Conservation (phyloP, 306 rosid species). For the Ammopiptanthus mongolicus region DNA sequence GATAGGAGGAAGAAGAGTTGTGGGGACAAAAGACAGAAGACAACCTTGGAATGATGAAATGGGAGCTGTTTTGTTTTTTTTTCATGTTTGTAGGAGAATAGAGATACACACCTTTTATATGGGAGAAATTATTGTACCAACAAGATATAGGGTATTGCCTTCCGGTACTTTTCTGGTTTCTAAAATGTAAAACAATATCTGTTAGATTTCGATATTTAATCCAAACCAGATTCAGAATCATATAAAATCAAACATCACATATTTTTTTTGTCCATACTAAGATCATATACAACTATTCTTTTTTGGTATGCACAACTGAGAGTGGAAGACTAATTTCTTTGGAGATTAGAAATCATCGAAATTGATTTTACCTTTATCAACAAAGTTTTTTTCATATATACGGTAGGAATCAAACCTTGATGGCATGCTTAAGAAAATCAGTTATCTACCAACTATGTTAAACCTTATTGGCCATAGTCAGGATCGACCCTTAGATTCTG, state of each 20-base stretch:
- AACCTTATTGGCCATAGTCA: no score
- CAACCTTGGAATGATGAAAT: slow-evolving; percentile 21
- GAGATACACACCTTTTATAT: slow-evolving; percentile 16
- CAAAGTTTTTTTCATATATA: no score
- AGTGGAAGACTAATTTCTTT: no score
- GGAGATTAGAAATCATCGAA: no score
- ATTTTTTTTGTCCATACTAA: no score
- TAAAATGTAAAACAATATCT: neutral
- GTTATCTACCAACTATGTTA: no score
- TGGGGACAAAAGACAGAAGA: slow-evolving; percentile 13
- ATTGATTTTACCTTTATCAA: no score
- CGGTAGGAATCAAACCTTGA: no score
- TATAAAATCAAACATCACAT: neutral
- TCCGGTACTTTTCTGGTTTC: neutral
- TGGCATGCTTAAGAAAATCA: no score
- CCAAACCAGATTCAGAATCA: neutral
- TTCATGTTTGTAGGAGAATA: neutral
- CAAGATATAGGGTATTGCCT: neutral
- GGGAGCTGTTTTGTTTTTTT: neutral
- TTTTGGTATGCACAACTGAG: no score
- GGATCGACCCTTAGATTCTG: no score
- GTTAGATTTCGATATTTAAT: neutral
- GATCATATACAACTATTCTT: no score
- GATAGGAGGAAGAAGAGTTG: neutral
- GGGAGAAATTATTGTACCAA: neutral